Evolutionary conservation across 1,139 yeast species (phyloP).

Genomic region (Debaryomycetaceae sp.): DNA sequence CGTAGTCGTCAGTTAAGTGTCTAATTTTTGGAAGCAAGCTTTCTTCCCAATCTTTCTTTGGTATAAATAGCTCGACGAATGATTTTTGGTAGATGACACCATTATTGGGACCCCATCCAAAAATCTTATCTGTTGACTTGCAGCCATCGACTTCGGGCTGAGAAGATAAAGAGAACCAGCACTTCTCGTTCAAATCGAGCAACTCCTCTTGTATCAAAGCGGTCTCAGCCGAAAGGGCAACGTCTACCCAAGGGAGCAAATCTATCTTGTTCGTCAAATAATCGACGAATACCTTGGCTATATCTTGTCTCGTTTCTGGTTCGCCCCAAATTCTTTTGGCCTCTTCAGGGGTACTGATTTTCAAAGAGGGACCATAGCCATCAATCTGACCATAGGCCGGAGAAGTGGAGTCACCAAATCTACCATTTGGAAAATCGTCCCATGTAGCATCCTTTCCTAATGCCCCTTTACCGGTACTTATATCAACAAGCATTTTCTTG

Average conservation of each 20-base stretch:
- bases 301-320: conserved; percentile 63
- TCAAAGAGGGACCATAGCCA: conserved; percentile 92
- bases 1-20: conserved; percentile 33
- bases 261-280: conserved; percentile 75
- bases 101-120: conserved; percentile 96
- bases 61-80: conserved; percentile 78
- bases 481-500: conserved; percentile 62
- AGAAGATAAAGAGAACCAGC: conserved; percentile 86
- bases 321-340: conserved; percentile 82
- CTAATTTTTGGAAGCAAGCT: conserved; percentile 52
- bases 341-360: conserved; percentile 60
- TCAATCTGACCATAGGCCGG: conserved; percentile 98
- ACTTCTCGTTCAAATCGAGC: conserved; percentile 67
- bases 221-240: conserved; percentile 83
- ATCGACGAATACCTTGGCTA: conserved; percentile 64
- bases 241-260: conserved; percentile 88
- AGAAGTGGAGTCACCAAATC: conserved; percentile 95
- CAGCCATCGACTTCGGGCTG: conserved; percentile 90
- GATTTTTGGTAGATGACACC: conserved; percentile 93
- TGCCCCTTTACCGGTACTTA: conserved; percentile 81
- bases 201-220: conserved; percentile 89
- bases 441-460: conserved; percentile 91
- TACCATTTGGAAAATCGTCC: conserved; percentile 98
- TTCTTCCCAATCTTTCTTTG: conserved; percentile 73
- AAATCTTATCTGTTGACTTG: conserved; percentile 73